These are phyloP conservation scores for Hamiltosporidium tvaerminnensis DNA, from an alignment of 371 early-diverging fungal species.

Conservation along the genomic window DNA sequence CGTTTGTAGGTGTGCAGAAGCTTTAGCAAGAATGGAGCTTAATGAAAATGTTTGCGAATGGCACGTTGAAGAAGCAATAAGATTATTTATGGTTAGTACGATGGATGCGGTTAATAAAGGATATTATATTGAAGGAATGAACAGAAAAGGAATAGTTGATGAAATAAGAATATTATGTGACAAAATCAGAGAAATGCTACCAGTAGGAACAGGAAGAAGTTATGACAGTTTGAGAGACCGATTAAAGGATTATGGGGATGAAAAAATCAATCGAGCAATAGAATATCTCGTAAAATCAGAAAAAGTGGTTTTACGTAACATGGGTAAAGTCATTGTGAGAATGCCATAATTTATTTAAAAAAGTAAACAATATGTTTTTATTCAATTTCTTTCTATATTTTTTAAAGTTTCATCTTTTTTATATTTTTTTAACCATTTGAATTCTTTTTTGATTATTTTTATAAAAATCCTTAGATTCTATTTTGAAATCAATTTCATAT, in stretches of 20 bases:
- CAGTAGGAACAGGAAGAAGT: slow-evolving; percentile 39
- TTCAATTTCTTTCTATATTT: too few species aligned
- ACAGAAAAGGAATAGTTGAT: slow-evolving; percentile 30
- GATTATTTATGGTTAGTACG: slow-evolving; percentile 86
- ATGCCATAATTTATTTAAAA: too few species aligned
- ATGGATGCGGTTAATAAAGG: slow-evolving; percentile 65
- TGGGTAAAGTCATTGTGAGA: slow-evolving; percentile 41
- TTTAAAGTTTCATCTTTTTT: too few species aligned
- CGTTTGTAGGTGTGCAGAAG: slow-evolving; percentile 90
- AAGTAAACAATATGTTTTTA: too few species aligned
- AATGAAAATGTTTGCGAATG: slow-evolving; percentile 64
- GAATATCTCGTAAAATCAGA: slow-evolving; percentile 49
- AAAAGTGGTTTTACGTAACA: slow-evolving; percentile 40
- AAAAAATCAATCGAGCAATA: slow-evolving; percentile 36
- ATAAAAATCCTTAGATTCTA: too few species aligned
- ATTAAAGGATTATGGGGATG: slow-evolving; percentile 27
- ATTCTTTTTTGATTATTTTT: too few species aligned
- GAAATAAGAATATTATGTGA: slow-evolving; percentile 34
- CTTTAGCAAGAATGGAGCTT: slow-evolving; percentile 87
- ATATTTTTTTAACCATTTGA: too few species aligned
- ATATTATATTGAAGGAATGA: slow-evolving; percentile 53
- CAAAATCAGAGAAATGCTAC: slow-evolving; percentile 39
- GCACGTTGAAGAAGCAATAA: slow-evolving; percentile 93
- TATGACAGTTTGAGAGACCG: slow-evolving; percentile 23
- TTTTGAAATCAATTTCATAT: too few species aligned